Base-by-base conservation (phyloP, 1,284 basidiomycete genomes). In the Ganoderma multipileum region DNA sequence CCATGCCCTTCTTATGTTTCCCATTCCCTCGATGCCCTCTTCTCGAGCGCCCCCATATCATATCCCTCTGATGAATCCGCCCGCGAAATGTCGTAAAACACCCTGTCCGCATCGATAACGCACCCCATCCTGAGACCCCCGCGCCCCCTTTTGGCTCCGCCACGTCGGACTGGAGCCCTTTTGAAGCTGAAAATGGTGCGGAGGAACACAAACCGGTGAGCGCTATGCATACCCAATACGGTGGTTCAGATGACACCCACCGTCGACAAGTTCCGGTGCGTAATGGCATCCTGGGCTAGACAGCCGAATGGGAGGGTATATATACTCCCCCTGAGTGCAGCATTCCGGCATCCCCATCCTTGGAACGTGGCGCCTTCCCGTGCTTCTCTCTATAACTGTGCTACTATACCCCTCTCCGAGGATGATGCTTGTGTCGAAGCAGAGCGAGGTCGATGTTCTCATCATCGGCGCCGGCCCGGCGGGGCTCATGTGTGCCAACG, bases 401-500 rank as follows among this genome's bases (percentile, higher is more conserved):
- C 1, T 30, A 26, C 20, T 9, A 47, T 42, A 42, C 41, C 61
- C 9, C 66, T 41, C 38, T 18, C 11, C 5, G 18, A 39, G n/a
- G 58, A 60, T 60, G 58, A 26, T 23, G 16, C 20, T 44, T 7
- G 18, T 66, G 3, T 39, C 63, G 11, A 58, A 67, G 52, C 47
- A 68, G 33, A 65, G 36, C 72, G 67, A 80, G 1, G 85, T 87
- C 44, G 89, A 89, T 75, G 86, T 89, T 36, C 82, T 89, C 66
- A 77, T 90, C 65, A 79, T 88, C 26, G 87, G 87, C 26, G 86
- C 86, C 12, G 87, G 87, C 52, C 88, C 88, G 12, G 86, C 88
- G 2, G 88, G 89, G 9, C 74, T 89, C 8, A 87, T 91, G 87
- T 89, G 87, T 68, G 86, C 86, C 38, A 88, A 90, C 74, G 90